These are phyloP conservation scores for Nepenthes gracilis DNA, from an alignment of 148 eudicot species.

Conservation along the genomic window DNA sequence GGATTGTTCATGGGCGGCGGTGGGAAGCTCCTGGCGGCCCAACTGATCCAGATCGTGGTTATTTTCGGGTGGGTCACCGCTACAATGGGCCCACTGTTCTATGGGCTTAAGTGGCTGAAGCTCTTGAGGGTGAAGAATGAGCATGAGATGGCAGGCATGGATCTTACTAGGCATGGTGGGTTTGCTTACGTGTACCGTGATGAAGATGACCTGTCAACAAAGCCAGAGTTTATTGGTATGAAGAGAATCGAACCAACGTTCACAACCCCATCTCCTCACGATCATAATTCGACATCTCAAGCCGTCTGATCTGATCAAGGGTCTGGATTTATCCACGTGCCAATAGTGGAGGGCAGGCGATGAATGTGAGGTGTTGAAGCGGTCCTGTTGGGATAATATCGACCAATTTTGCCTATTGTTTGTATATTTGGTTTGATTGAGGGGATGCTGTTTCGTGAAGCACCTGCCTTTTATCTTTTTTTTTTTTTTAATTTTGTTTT, in stretches of 20 bases:
- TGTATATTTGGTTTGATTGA: too few relatives aligned
- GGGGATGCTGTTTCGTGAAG: too few relatives aligned
- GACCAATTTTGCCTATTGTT: too few relatives aligned
- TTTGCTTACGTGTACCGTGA: slow-evolving; percentile 25
- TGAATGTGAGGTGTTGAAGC: too few relatives aligned
- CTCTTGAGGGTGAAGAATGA: slow-evolving; percentile 22
- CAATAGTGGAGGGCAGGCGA: too few relatives aligned
- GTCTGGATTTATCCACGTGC: too few relatives aligned
- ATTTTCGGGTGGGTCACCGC: slow-evolving; percentile 30
- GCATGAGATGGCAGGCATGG: slow-evolving; percentile 35
- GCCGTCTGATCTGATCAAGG: background rate
- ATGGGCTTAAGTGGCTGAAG: slow-evolving; percentile 14
- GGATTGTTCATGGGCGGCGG: slow-evolving; percentile 44
- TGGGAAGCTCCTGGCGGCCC: slow-evolving; percentile 26
- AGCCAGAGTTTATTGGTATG: slow-evolving; percentile 3
- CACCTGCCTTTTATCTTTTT: too few relatives aligned
- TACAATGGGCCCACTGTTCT: slow-evolving; percentile 30
- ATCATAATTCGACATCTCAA: background rate
- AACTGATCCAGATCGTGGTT: slow-evolving; percentile 20
- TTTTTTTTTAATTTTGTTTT: too few relatives aligned
- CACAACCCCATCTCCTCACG: background rate
- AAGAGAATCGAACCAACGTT: slow-evolving; percentile 13
- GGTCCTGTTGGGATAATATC: too few relatives aligned
- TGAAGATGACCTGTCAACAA: slow-evolving; percentile 13
- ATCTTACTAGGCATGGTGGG: slow-evolving; percentile 31